phyloP scores from a whole-genome alignment of 805 yeast species.

The Schwanniomyces pseudopolymorphus region DNA sequence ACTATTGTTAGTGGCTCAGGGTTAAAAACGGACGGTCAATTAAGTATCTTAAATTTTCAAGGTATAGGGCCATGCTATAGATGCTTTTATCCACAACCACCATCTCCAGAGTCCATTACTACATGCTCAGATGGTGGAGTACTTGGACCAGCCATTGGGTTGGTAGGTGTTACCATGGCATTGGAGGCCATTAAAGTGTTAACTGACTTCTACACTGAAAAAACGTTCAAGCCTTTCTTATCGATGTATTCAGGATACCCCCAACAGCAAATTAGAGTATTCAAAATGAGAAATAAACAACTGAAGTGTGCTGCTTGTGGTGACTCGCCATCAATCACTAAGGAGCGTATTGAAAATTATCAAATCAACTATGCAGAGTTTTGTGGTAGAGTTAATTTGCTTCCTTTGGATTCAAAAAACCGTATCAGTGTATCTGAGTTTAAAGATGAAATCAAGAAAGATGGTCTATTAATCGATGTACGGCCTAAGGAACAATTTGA shows the following conservation, averaged over 20 bases:
- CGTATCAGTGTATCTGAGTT: slow-evolving; percentile 49
- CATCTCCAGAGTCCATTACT: slow-evolving; percentile 77
- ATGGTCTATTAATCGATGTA: slow-evolving; percentile 63
- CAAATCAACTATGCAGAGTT: slow-evolving; percentile 64
- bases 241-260: slow-evolving; percentile 68
- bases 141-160: slow-evolving; percentile 93
- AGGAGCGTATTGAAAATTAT: slow-evolving; percentile 43
- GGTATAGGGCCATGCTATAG: slow-evolving; percentile 86
- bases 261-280: slow-evolving; percentile 62
- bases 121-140: slow-evolving; percentile 94
- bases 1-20: slow-evolving; percentile 93
- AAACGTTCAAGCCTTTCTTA: slow-evolving; percentile 66
- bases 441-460: slow-evolving; percentile 10
- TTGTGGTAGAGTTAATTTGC: slow-evolving; percentile 62
- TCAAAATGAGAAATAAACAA: slow-evolving; percentile 76
- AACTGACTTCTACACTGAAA: slow-evolving; percentile 49
- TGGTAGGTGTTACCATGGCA: slow-evolving; percentile 88
- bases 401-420: slow-evolving; percentile 43
- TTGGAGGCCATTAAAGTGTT: slow-evolving; percentile 78
- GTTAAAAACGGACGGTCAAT: slow-evolving; percentile 85
- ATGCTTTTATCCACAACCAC: slow-evolving; percentile 89
- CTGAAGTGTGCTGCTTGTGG: slow-evolving; percentile 66
- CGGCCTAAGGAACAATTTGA: slow-evolving; percentile 76
- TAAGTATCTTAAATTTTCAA: slow-evolving; percentile 67
- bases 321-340: slow-evolving; percentile 48